Percentiles rank a stretch among this genome's conserved stretches.
Conservation (phyloP, 1,284 basidiomycete species). For the Afroboletus lepidellus region DNA sequence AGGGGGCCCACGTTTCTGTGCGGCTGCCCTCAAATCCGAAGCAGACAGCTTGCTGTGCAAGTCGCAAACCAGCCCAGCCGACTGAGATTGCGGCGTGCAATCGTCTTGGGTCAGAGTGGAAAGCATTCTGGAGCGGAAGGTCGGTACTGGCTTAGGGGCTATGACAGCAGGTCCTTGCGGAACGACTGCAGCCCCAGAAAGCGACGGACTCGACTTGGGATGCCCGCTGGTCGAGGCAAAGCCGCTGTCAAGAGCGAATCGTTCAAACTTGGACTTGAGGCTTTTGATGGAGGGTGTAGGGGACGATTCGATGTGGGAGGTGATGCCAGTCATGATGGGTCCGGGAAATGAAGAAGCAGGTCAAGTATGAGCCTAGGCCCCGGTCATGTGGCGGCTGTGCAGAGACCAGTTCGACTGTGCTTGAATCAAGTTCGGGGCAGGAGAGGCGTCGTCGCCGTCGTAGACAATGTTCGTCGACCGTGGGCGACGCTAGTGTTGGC, state of each 20-base stretch:
- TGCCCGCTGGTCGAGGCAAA: slow-evolving; percentile 2
- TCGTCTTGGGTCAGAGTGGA: slow-evolving; percentile 37
- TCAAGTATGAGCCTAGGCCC: slow-evolving; percentile 2
- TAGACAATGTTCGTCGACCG: not conserved
- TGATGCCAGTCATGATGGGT: slow-evolving; percentile 19
- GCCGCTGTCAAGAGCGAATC: slow-evolving; percentile 26
- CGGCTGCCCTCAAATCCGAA: slow-evolving; percentile 43
- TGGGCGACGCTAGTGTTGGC: not conserved
- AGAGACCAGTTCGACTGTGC: too few relatives aligned
- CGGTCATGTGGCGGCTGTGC: slow-evolving; percentile 13
- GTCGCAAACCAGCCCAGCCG: slow-evolving; percentile 21
- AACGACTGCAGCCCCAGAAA: slow-evolving; percentile 20
- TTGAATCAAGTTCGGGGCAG: too few relatives aligned
- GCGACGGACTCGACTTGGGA: slow-evolving; percentile 16
- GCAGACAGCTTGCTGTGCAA: slow-evolving; percentile 34
- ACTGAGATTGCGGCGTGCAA: slow-evolving; percentile 17
- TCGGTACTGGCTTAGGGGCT: slow-evolving; percentile 30
- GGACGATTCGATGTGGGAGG: slow-evolving; percentile 45
- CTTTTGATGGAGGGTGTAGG: slow-evolving; percentile 62
- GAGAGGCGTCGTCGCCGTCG: too few relatives aligned
- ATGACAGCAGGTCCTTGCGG: slow-evolving; percentile 19
- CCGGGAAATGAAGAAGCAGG: not conserved
- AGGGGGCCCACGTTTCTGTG: slow-evolving; percentile 50
- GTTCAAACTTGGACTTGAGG: slow-evolving; percentile 67
- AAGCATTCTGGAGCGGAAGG: slow-evolving; percentile 42